Evolutionary conservation across 179 eudicot species (phyloP).

Genomic region (Beta lomatogona): DNA sequence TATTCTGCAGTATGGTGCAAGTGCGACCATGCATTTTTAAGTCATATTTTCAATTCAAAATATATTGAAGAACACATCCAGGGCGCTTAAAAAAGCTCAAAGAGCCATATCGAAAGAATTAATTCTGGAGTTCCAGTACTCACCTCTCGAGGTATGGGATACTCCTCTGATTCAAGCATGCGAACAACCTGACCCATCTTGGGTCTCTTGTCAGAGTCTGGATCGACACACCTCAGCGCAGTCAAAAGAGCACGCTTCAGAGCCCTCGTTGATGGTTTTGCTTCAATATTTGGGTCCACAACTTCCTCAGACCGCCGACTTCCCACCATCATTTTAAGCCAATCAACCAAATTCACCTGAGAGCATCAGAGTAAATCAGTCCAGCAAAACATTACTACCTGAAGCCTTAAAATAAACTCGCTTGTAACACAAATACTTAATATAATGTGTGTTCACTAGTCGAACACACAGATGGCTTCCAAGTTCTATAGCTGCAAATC

Average conservation of each 20-base stretch:
- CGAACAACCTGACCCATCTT: conserved; percentile 94
- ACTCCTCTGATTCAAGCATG: conserved; percentile 95
- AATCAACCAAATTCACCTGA: conserved; percentile 94
- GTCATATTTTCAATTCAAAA: not conserved
- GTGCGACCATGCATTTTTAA: not conserved
- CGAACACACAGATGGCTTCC: not conserved
- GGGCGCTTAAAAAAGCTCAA: not conserved
- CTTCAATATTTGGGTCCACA: conserved; percentile 76
- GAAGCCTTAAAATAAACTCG: not conserved
- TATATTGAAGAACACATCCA: not conserved
- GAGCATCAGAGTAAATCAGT: conserved; percentile 7
- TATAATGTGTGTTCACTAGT: not conserved
- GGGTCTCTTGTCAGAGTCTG: conserved; percentile 96
- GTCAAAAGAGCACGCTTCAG: conserved; percentile 87
- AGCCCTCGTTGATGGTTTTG: conserved; percentile 81
- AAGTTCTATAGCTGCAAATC: not conserved
- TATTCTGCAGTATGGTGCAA: not conserved
- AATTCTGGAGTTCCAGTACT: conserved; percentile 19
- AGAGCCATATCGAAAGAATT: not conserved
- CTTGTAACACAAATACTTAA: not conserved
- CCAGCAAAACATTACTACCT: not conserved
- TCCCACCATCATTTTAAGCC: conserved; percentile 99
- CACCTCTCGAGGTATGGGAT: conserved; percentile 90
- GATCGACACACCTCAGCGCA: conserved; percentile 94
- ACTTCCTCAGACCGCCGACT: conserved; percentile 93